A percentile compares a stretch with the other conserved stretches of the same genome.
These are phyloP conservation scores for Auricularia cornea DNA, from an alignment of 768 basidiomycete species.

Conservation along the genomic window DNA sequence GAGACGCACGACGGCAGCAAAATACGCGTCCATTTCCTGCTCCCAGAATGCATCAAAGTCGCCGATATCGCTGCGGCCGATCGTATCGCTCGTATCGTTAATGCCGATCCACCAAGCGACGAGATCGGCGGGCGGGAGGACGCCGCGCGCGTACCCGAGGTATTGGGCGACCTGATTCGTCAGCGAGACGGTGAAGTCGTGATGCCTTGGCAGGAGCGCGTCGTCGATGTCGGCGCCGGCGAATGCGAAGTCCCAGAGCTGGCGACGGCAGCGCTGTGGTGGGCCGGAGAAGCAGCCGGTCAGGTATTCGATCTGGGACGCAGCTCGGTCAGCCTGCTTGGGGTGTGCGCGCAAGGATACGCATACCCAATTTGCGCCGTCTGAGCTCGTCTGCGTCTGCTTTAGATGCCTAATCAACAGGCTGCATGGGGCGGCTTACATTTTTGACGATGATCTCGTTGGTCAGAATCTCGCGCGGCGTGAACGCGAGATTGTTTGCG, in stretches of 20 bases:
- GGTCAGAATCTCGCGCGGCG: conserved; percentile 31
- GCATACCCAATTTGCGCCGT: conserved; percentile 44
- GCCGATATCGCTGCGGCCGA: conserved; percentile 32
- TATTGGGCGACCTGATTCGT: conserved; percentile 45
- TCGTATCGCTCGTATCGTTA: conserved; percentile 47
- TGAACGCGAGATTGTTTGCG: conserved; percentile 33
- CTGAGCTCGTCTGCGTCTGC: conserved; percentile 39
- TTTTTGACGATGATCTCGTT: conserved; percentile 40
- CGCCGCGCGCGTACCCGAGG: conserved; percentile 33
- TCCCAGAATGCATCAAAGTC: conserved; percentile 44
- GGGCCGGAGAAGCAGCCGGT: conserved; percentile 42
- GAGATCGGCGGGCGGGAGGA: conserved; percentile 36
- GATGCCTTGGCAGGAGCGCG: conserved; percentile 38
- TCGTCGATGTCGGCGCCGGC: conserved; percentile 42
- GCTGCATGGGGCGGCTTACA: conserved; percentile 24
- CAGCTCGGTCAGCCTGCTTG: not conserved
- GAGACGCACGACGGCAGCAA: conserved; percentile 38
- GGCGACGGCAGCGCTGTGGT: conserved; percentile 32
- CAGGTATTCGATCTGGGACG: conserved; percentile 38
- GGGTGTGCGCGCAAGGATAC: not conserved
- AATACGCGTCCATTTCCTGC: conserved; percentile 40
- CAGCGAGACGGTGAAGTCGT: conserved; percentile 39
- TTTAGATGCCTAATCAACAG: no score
- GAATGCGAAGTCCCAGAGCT: conserved; percentile 51
- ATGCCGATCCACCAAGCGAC: conserved; percentile 54